phyloP scores from a whole-genome alignment of 2,329 filamentous ascomycete genomes.

The Pseudogymnoascus sp. region DNA sequence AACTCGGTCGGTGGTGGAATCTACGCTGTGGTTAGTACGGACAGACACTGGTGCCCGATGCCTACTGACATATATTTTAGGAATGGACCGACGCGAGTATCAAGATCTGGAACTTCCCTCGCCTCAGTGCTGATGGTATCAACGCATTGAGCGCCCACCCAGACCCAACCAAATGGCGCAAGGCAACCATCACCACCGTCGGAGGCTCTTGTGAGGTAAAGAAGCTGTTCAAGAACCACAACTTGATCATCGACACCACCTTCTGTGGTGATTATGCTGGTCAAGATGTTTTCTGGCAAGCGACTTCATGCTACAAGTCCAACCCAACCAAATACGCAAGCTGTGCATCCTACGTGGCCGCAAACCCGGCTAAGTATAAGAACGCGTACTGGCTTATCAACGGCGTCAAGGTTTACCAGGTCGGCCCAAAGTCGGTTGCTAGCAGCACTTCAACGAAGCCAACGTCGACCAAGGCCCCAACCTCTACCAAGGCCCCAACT shows the following conservation, averaged over 20 bases:
- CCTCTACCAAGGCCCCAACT: neutral
- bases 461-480: neutral
- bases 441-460: neutral
- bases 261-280: slow-evolving; percentile 88
- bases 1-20: slow-evolving; percentile 37
- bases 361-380: slow-evolving; percentile 60
- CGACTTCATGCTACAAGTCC: slow-evolving; percentile 37
- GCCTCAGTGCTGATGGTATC: slow-evolving; percentile 61
- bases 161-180: slow-evolving; percentile 59
- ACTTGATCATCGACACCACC: slow-evolving; percentile 72
- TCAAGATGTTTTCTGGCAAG: slow-evolving; percentile 46
- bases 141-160: slow-evolving; percentile 53
- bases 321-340: slow-evolving; percentile 52
- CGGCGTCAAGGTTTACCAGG: slow-evolving; percentile 56
- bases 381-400: slow-evolving; percentile 72
- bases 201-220: slow-evolving; percentile 60
- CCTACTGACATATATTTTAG: slow-evolving; percentile 43
- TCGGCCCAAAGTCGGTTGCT: neutral
- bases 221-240: slow-evolving; percentile 60
- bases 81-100: slow-evolving; percentile 62
- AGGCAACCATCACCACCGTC: slow-evolving; percentile 54
- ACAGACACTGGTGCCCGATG: slow-evolving; percentile 35
- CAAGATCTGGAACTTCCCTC: slow-evolving; percentile 67
- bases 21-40: slow-evolving; percentile 43
- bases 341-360: slow-evolving; percentile 64